These are phyloP conservation scores for Leucaena leucocephala DNA, from an alignment of 306 rosid genomes.

Conservation along the genomic window DNA sequence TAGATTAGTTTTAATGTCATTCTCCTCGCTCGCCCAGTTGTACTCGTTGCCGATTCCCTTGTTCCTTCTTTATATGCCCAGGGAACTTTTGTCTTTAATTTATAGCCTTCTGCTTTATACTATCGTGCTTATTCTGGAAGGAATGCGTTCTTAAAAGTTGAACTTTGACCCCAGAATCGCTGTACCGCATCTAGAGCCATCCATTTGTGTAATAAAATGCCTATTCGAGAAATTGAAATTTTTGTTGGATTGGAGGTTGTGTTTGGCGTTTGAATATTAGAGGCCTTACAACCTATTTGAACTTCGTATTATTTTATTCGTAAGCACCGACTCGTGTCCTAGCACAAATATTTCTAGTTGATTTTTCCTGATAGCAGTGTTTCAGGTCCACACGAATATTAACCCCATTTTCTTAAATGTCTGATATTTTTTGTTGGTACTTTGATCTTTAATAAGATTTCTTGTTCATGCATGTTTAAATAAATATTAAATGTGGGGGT, in stretches of 20 bases:
- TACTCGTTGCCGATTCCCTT: neutral
- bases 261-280: neutral
- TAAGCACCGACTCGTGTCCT: neutral
- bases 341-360: neutral
- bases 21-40: neutral
- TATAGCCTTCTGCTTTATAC: neutral
- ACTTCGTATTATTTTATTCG: neutral
- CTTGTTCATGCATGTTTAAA: neutral
- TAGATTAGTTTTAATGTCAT: neutral
- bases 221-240: neutral
- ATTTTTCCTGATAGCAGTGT: neutral
- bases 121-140: constrained; percentile 1
- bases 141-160: neutral
- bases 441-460: neutral
- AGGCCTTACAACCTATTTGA: neutral
- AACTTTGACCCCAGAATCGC: neutral
- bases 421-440: neutral
- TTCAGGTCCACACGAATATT: neutral
- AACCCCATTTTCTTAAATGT: neutral
- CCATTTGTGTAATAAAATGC: neutral
- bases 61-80: neutral
- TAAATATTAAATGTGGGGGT: neutral
- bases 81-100: neutral
- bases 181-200: neutral
- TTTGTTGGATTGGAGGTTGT: constrained; percentile 3